phyloP scores from a whole-genome alignment of 148 eudicot species.

The Rhododendron ovatum region DNA sequence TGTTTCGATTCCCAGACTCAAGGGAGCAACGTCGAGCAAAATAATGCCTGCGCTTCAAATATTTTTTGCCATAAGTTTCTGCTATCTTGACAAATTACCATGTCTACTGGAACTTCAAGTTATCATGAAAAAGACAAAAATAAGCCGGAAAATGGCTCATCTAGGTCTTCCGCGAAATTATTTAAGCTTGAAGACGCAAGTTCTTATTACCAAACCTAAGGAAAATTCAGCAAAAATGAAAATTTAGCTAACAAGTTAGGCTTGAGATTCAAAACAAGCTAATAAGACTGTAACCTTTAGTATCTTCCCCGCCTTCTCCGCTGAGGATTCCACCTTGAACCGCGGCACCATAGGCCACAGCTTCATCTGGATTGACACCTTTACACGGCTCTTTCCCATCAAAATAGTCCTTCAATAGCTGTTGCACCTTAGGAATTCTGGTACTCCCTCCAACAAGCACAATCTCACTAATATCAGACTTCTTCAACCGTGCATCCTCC shows the following conservation, averaged over 20 bases:
- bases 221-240: background rate
- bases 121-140: background rate
- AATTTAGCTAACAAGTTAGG: background rate
- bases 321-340: constrained; percentile 51
- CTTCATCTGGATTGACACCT: constrained; percentile 53
- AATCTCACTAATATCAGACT: constrained; percentile 36
- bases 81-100: background rate
- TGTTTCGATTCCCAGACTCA: constrained; percentile 60
- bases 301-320: constrained; percentile 44
- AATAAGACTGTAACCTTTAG: constrained; percentile 21
- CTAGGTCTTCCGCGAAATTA: background rate
- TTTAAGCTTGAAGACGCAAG: background rate
- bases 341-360: constrained; percentile 56
- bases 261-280: background rate
- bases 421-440: constrained; percentile 48
- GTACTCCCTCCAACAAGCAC: constrained; percentile 58
- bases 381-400: constrained; percentile 45
- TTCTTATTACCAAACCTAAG: background rate
- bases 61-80: background rate
- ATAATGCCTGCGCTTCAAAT: constrained; percentile 28
- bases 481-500: constrained; percentile 45
- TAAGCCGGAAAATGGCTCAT: background rate
- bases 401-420: constrained; percentile 49
- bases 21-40: constrained; percentile 55
- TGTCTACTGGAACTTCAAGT: background rate